These are phyloP conservation scores for Leucosporidium yakuticum DNA, from an alignment of 768 basidiomycete species.

Conservation along the genomic window DNA sequence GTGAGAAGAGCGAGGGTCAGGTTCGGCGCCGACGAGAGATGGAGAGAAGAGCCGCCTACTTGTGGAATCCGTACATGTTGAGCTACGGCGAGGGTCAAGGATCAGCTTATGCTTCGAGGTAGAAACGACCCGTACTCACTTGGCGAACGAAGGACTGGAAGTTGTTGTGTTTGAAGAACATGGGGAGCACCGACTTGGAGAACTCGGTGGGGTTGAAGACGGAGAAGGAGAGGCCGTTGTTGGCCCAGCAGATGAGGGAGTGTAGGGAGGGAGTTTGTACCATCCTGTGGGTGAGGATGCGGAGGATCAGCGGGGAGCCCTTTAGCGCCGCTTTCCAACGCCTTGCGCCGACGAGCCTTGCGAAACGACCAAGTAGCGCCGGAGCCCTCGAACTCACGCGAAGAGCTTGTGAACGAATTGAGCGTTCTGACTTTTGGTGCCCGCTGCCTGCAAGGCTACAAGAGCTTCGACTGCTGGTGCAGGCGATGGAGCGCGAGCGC, in stretches of 20 bases:
- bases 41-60: conserved; percentile 40
- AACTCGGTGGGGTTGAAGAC: conserved; percentile 27
- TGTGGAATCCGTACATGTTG: conserved; percentile 90
- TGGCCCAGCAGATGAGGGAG: conserved; percentile 24
- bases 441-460: background rate
- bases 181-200: conserved; percentile 38
- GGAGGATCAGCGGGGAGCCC: too few relatives aligned
- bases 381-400: conserved; percentile 2
- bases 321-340: too few relatives aligned
- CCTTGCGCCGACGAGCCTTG: background rate
- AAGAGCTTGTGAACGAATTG: conserved; percentile 3
- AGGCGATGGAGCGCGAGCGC: background rate
- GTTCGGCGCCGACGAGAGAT: conserved; percentile 1
- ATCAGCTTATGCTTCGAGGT: conserved; percentile 26
- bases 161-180: conserved; percentile 47
- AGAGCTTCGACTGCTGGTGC: background rate
- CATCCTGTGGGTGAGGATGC: conserved; percentile 13
- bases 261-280: conserved; percentile 10
- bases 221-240: conserved; percentile 20
- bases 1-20: background rate
- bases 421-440: background rate
- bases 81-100: conserved; percentile 41
- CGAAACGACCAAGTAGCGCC: background rate
- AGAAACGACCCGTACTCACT: conserved; percentile 31
- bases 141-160: conserved; percentile 45